Evolutionary conservation across 768 basidiomycete species (phyloP), one percentile per base, ranked within the genome.

Genomic region (Imleria badia): DNA sequence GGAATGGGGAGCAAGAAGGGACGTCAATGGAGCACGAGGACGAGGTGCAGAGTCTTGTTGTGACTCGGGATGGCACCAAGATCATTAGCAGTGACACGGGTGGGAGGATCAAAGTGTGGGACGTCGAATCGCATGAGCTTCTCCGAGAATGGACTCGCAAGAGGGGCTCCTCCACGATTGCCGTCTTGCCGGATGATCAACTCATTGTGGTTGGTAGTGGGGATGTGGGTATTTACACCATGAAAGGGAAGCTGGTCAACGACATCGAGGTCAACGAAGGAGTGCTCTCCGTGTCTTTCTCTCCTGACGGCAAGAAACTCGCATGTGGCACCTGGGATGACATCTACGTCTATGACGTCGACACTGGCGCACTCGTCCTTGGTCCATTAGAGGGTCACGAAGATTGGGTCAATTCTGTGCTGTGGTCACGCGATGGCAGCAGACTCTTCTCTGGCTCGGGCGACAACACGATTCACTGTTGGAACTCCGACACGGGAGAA

Each of bases 351-450:
- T 51, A 47, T 1, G 34, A 56, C 11, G n/a, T 48, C 26, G 3
- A 31, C 5, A 15, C 1, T 23, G 15, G 41, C 12, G 6, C 22
- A 5, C 41, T 19, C 26, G 13, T 41, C 48, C 12, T 36, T 6
- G 47, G 23, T 8, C 51, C 45, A 7, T 9, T 50, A 1, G 1
- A 17, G 3, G 45, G 45, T 8, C 57, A 54, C 23, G 17, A 2
- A 14, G 11, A 15, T n/a, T 3, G 1, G 5, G 30, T 58, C 14
- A 7, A 17, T 6, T 33, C 7, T 11, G 6, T 60, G 3, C 41
- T 51, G 1, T 62, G 60, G 61, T 43, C 56, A 14, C 51, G 5
- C 9, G 61, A 59, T 4, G 47, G 51, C 5, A 48, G 12, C 3
- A n/a, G 22, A 3, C 40, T 63, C 26, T 56, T 55, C 23, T 55